Base-by-base conservation (phyloP, 192 early-diverging fungal genomes). In the Dispira simplex region DNA sequence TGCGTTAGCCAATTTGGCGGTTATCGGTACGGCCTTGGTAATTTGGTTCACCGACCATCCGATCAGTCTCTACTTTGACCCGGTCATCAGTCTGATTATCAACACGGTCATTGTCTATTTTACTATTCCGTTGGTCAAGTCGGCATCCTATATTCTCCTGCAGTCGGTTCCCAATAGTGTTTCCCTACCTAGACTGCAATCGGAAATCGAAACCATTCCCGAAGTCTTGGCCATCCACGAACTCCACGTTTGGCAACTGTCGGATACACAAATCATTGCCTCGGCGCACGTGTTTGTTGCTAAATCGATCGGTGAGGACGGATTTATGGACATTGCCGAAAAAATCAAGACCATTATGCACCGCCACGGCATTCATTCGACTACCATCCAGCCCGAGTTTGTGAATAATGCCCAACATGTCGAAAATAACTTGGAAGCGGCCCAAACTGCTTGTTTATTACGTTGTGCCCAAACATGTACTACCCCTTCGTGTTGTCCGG, bases 381-480 rank as follows among this genome's bases (percentile, higher is more conserved):
- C 87, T 0, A 94, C 92, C 2, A 85, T 96, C 47, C 93, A 96
- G 73, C 91, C 91, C 16, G 93, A 96, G 73, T 92, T 91, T 77
- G 76, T 85, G 12, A 28, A 18, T 14, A 60, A 60, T 44, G 27
- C 58, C 27, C 21, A 60, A 13, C 43, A 44, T 28, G 43, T 60
- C 14, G 58, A 60, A 43, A 44, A 60, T 44, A 60, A 60, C 32
- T n/a, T 60, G 16, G 58, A 60, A 44, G 58, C 58, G 32, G 58
- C 58, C 8, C 27, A 60, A 13, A 60, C 58, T 18, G 58, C 58
- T 18, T 60, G 58, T 44, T 18, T 60, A 12, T 27, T 60, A 2
- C 58, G 58, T 5, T 60, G 58, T 21, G 58, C 58, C 8, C 27
- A 60, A 44, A n/a, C 32, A 4, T 60, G 58, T 21, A 60, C 58